A percentile compares a stretch with the other conserved stretches of the same genome.
These are phyloP conservation scores for Colletotrichum abscissum DNA, from an alignment of 2,329 filamentous ascomycete genomes.

Conservation along the genomic window DNA sequence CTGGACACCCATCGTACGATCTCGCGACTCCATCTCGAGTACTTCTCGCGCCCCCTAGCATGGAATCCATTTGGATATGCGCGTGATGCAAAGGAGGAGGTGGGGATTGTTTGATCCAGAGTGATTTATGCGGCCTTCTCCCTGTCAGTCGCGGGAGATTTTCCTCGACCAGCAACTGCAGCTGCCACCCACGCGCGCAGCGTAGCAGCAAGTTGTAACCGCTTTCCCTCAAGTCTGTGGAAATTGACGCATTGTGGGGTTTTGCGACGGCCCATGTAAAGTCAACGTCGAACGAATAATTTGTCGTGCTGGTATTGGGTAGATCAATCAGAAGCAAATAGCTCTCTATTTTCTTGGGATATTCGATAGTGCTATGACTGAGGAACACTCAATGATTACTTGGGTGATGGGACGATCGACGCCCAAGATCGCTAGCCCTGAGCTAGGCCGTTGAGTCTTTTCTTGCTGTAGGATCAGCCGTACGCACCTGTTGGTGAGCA, in stretches of 20 bases:
- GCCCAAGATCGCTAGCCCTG: not conserved
- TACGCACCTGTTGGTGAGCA: not conserved
- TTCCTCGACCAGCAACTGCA: not conserved
- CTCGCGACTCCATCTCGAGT: not conserved
- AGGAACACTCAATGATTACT: not conserved
- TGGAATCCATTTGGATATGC: not conserved
- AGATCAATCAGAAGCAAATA: not conserved
- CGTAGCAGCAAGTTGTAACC: not conserved
- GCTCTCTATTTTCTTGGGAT: not conserved
- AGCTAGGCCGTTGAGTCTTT: not conserved
- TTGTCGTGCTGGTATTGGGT: not conserved
- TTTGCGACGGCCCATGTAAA: not conserved
- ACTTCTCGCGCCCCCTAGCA: not conserved
- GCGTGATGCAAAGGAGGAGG: not conserved
- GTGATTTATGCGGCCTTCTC: not conserved
- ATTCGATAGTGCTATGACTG: not conserved
- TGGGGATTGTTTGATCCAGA: not conserved
- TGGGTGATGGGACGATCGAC: not conserved
- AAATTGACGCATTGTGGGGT: not conserved
- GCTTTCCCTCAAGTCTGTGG: not conserved
- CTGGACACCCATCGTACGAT: not conserved
- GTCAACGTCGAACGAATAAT: not conserved
- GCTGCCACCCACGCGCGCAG: not conserved
- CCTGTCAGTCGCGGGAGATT: not conserved
- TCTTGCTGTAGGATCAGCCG: not conserved